Evolutionary conservation across 2,329 filamentous ascomycete genomes (phyloP), one percentile per base, ranked within the genome.

Genomic region (Botrytis deweyae): DNA sequence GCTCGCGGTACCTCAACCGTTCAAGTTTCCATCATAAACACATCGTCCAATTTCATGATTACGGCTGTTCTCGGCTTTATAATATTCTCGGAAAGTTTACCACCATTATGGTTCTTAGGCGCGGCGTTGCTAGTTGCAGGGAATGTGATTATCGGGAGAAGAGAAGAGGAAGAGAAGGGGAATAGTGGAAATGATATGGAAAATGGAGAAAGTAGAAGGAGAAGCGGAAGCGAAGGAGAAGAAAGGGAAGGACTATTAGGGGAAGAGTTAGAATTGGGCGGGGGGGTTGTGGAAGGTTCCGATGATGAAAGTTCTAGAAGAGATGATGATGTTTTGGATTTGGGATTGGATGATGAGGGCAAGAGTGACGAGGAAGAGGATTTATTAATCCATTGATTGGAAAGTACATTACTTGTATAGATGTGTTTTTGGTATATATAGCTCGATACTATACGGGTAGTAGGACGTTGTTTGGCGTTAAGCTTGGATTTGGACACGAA

Each of bases 11-110:
- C 88, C 74, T 94, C 92, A 2, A 94, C 93, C 14, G 93, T 93
- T 0, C 92, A 93, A 80, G 93, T 95, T 67, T 91, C 89, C 77
- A 91, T 95, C 81, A 89, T 95, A 82, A 95, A 95, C 82, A 95
- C 93, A 4, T 93, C 91, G 22, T 87, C 91, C 73, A 95, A 95
- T 83, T 95, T 95, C 82, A 87, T 95, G 83, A 83, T 94, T 75
- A 95, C 93, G 0, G 93, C 93, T 12, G 76, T 95, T 10, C 84
- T 95, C 33, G 92, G 93, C 40, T 85, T 88, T 68, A 81, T 88
- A 74, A 89, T 95, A 77, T 95, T 95, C 82, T 86, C 88, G 36
- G 93, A 95, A 83, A 83, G 85, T 1, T 83, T 95, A 42, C 92
- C 92, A 0, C 89, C 88, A 16, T 83, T 94, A 59, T 95, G 93